Conservation (phyloP, 148 eudicot genomes). For the Arbutus unedo region DNA sequence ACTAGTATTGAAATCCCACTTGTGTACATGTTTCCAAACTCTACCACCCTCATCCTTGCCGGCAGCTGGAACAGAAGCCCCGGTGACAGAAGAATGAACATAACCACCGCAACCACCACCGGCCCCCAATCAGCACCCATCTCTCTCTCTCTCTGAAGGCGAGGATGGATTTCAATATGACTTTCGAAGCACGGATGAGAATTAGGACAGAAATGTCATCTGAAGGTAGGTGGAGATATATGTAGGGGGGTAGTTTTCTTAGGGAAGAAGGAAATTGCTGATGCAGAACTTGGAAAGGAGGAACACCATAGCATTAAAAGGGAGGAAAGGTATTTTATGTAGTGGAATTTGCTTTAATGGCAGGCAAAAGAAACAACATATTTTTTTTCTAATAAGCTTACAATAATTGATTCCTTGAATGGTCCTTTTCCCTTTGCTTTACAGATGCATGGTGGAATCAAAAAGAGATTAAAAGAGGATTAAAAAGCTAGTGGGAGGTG, state of each 20-base stretch:
- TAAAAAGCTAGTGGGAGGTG: background rate
- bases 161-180: background rate
- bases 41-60: constrained; percentile 18
- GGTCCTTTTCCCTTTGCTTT: background rate
- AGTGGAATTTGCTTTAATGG: constrained; percentile 13
- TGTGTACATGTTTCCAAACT: constrained; percentile 18
- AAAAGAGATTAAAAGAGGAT: background rate
- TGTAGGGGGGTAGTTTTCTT: constrained; percentile 5
- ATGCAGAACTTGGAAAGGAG: constrained; percentile 14
- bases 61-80: constrained; percentile 18
- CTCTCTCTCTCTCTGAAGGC: background rate
- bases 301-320: background rate
- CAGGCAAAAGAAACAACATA: background rate
- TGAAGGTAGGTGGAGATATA: background rate
- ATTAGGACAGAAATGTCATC: background rate
- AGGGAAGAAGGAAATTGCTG: constrained; percentile 10
- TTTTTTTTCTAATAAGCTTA: background rate
- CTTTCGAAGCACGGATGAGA: background rate
- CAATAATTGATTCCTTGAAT: background rate
- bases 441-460: background rate
- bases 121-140: constrained; percentile 18
- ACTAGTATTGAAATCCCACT: constrained; percentile 16
- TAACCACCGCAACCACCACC: constrained; percentile 5
- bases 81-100: constrained; percentile 16
- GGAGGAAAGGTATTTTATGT: constrained; percentile 14